Base-by-base conservation (phyloP, 768 basidiomycete species). In the Collybia sp. region DNA sequence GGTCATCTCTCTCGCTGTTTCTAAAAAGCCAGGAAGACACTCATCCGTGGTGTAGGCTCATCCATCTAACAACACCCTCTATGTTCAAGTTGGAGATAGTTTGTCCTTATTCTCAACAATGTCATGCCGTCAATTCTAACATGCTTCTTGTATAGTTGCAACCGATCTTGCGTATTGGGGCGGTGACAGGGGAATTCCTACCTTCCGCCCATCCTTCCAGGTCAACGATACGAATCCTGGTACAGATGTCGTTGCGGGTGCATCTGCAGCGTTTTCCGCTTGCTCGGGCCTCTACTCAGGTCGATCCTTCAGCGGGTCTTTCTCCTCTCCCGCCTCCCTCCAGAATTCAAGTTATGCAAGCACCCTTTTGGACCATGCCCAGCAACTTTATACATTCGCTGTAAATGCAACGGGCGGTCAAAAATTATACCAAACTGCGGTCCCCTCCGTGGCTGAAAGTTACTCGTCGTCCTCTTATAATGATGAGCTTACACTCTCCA, bases 81-180 rank as follows among this genome's bases (percentile, higher is more conserved):
- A 77, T 52, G 86, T 93, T 30, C 84, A 87, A 62, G 76, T 93
- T 30, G 88, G 80, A 32, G 73, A 81, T 45, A 73, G 80, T 85
- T 52, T 54, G 72, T 61, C 30, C 31, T 20, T 35, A 30, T 30
- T n/a, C 34, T 15, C 19, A 30, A 33, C 42, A 15, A 15, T 15
- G 13, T 43, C 18, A 36, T 43, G n/a, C 43, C 30, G 47, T n/a
- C n/a, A 38, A 51, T 32, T 50, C 12, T 25, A 25, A 30, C 16
- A 6, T 31, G 40, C 12, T 13, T 34, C 20, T 18, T 36, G 20
- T 33, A n/a, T 52, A 83, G 85, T 70, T 18, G 65, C 78, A 45
- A 57, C 77, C 15, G 88, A 93, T 59, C 77, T 88, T 54, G 72
- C 72, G 2, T 97, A 96, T 59, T 95, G 93, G 92, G 93, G 91